Percentiles rank a stretch among this genome's conserved stretches.
Conservation (phyloP, 2,329 filamentous ascomycete species). For the Phyllosticta capitalensis region DNA sequence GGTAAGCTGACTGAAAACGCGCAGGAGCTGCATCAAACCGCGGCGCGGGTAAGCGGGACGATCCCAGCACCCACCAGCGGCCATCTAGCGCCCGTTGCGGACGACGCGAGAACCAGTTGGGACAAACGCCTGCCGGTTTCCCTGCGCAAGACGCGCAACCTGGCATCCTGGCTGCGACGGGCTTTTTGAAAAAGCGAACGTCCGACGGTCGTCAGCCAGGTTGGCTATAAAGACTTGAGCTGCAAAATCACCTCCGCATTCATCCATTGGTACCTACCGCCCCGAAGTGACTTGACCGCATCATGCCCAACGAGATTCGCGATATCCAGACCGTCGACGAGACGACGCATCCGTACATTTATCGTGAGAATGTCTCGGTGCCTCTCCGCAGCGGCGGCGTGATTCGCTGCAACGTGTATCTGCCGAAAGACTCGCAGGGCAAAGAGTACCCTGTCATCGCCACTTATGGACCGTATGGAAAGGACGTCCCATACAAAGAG, state of each 20-base stretch:
- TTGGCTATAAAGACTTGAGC: background rate
- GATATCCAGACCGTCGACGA: constrained; percentile 25
- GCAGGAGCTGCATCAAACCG: background rate
- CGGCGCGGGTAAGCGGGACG: background rate
- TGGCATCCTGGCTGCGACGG: background rate
- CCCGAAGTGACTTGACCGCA: no score
- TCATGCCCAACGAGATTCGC: constrained; percentile 15
- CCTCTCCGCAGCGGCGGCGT: constrained; percentile 28
- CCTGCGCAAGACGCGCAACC: background rate
- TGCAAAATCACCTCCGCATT: background rate
- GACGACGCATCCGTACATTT: constrained; percentile 36
- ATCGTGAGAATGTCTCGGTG: constrained; percentile 40
- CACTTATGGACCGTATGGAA: background rate
- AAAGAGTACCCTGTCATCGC: background rate
- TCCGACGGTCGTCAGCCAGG: background rate
- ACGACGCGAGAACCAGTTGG: background rate
- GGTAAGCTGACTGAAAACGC: background rate
- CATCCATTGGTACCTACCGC: no score
- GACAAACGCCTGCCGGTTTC: background rate
- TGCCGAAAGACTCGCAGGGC: constrained; percentile 29
- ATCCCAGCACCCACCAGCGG: background rate
- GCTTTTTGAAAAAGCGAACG: background rate
- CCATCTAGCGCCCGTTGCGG: background rate
- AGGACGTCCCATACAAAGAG: background rate
- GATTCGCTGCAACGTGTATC: constrained; percentile 42